A percentile compares a stretch with the other conserved stretches of the same genome.
These are phyloP conservation scores for Chondrus crispus DNA, from an alignment of 23 red algal species.

Conservation along the genomic window DNA sequence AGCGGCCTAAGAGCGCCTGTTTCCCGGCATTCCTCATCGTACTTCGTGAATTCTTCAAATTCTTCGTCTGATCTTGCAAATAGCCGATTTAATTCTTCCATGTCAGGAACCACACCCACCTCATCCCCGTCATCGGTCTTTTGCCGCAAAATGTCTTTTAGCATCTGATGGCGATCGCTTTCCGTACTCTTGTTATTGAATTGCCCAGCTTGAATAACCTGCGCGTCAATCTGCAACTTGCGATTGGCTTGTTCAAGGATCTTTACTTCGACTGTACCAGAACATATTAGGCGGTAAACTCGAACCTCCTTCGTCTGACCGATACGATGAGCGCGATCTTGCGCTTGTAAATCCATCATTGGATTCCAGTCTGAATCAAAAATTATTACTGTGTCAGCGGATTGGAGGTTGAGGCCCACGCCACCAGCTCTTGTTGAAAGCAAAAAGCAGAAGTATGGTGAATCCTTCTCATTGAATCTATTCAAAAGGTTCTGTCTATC, in stretches of 20 bases:
- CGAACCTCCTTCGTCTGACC: constrained; percentile 92
- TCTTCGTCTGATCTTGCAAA: constrained; percentile 82
- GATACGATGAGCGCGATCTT: constrained; percentile 98
- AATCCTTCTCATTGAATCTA: constrained; percentile 83
- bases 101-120: constrained; percentile 43
- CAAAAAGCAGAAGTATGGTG: constrained; percentile 91
- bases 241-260: constrained; percentile 88
- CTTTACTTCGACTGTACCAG: constrained; percentile 88
- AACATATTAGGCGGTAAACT: constrained; percentile 85
- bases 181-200: constrained; percentile 96
- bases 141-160: constrained; percentile 75
- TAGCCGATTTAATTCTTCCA: constrained; percentile 85
- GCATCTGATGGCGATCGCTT: constrained; percentile 76
- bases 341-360: constrained; percentile 98
- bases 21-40: constrained; percentile 64
- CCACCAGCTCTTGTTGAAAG: constrained; percentile 95
- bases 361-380: constrained; percentile 99
- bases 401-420: constrained; percentile 95
- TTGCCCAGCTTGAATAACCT: constrained; percentile 97
- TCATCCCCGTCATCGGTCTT: constrained; percentile 66
- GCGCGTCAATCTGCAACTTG: constrained; percentile 92
- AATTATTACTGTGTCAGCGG: constrained; percentile 99
- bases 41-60: constrained; percentile 63
- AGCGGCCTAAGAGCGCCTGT: constrained; percentile 9
- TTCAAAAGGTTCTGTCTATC: constrained; percentile 83